Conservation (phyloP, 768 basidiomycete species). For the Thelephora ganbajun region DNA sequence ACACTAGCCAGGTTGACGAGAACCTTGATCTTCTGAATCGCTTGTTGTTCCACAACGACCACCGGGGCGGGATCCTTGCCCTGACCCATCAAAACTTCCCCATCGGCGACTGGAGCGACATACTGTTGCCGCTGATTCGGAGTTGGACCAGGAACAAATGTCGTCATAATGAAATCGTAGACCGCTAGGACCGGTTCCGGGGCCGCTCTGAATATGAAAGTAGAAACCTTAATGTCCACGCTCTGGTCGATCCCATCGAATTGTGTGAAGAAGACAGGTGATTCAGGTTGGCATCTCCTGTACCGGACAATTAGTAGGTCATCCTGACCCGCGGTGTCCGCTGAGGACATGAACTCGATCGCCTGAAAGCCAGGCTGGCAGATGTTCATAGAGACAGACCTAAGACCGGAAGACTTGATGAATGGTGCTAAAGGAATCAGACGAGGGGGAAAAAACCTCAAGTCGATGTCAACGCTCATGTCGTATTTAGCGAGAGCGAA, state of each 20-base stretch:
- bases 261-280: slow-evolving; percentile 69
- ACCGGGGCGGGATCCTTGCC: slow-evolving; percentile 4
- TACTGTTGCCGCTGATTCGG: slow-evolving; percentile 1
- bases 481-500: slow-evolving; percentile 73
- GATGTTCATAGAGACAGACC: slow-evolving; percentile 66
- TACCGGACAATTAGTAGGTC: slow-evolving; percentile 76
- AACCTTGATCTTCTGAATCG: slow-evolving; percentile 52
- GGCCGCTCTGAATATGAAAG: slow-evolving; percentile 76
- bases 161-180: slow-evolving; percentile 96
- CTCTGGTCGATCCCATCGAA: slow-evolving; percentile 83
- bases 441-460: slow-evolving; percentile 34
- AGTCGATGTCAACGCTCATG: slow-evolving; percentile 73
- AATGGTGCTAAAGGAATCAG: background rate
- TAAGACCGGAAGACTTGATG: slow-evolving; percentile 14
- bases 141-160: slow-evolving; percentile 52
- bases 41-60: slow-evolving; percentile 4
- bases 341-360: slow-evolving; percentile 55
- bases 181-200: slow-evolving; percentile 84
- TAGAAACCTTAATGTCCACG: slow-evolving; percentile 78
- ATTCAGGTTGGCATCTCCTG: slow-evolving; percentile 62
- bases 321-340: slow-evolving; percentile 23
- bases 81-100: background rate
- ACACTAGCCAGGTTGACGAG: slow-evolving; percentile 74
- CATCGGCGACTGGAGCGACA: background rate
- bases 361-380: slow-evolving; percentile 39